Base-by-base conservation (phyloP, 148 eudicot species). In the Chenopodium album region DNA sequence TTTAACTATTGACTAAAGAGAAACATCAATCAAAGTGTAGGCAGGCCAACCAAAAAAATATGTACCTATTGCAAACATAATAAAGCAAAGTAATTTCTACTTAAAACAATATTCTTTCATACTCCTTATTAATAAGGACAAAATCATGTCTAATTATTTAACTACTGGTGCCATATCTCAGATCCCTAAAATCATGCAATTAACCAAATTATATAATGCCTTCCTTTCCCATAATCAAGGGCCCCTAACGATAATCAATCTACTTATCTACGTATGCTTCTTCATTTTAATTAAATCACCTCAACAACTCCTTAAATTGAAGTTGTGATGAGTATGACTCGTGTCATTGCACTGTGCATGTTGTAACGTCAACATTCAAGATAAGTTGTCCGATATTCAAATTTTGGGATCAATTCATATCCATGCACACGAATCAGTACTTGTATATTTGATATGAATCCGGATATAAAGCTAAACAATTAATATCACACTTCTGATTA, bases 151-250 rank as follows among this genome's bases (percentile, higher is more conserved):
- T 62, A 62, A 62, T 62, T 3, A 22, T 62, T 1, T 62, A 22
- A 20, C n/a, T 62, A 62, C 28, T 10, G 26, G 20, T 54, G 60
- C 20, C 17, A 54, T 54, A 54, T 54, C 20, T 54, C 20, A 78
- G 47, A 78, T 48, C 74, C 80, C 75, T 48, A n/a, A 68, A 78
- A 78, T 78, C 64, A 78, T 68, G 81, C 64, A 9, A 47, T 28
- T 11, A 67, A 28, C 17, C 29, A 63, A 64, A 77, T 20, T 4
- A 62, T 62, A 7, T 20, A 62, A 62, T 62, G 66, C 26, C 23
- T 62, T 8, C 26, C 66, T 62, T 20, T 22, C 26, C 66, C 66
- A 20, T 20, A 62, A 23, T 62, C 66, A 62, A 62, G 66, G 66
- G 66, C 10, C 28, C 28, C 26, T 62, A 62, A 56, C 22, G 22